A percentile compares a stretch with the other conserved stretches of the same genome.
Conservation (phyloP, 345 rosid species). For the Melaleuca quinquenervia region DNA sequence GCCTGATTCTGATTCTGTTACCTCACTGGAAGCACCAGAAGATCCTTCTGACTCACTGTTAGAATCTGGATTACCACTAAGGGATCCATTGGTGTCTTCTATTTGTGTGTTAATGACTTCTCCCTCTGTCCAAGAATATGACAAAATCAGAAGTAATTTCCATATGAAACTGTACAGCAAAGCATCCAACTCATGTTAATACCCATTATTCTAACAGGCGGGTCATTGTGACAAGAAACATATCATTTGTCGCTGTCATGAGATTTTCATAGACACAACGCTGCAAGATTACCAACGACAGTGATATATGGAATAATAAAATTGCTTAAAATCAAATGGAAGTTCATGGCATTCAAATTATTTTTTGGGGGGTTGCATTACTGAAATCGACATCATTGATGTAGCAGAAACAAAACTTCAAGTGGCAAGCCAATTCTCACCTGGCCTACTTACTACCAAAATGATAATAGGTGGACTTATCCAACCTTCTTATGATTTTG, state of each 20-base stretch:
- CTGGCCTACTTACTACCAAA: not conserved
- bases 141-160: not conserved
- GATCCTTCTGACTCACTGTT: conserved; percentile 16
- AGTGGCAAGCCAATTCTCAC: not conserved
- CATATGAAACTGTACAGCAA: not conserved
- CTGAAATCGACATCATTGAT: not conserved
- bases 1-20: conserved; percentile 18
- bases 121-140: conserved; percentile 25
- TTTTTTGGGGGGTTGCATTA: not conserved
- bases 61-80: not conserved
- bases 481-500: not conserved
- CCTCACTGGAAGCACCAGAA: conserved; percentile 29
- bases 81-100: conserved; percentile 14
- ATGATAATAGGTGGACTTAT: not conserved
- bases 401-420: not conserved
- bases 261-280: not conserved
- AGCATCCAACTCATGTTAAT: not conserved
- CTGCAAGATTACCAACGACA: not conserved
- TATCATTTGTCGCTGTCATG: not conserved
- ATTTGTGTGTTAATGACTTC: conserved; percentile 35
- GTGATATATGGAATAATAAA: not conserved
- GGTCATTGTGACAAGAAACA: not conserved
- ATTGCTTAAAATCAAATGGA: not conserved
- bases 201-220: not conserved
- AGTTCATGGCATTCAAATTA: not conserved